Conservation (phyloP, 768 basidiomycete genomes). For the Leccinum variicolor region DNA sequence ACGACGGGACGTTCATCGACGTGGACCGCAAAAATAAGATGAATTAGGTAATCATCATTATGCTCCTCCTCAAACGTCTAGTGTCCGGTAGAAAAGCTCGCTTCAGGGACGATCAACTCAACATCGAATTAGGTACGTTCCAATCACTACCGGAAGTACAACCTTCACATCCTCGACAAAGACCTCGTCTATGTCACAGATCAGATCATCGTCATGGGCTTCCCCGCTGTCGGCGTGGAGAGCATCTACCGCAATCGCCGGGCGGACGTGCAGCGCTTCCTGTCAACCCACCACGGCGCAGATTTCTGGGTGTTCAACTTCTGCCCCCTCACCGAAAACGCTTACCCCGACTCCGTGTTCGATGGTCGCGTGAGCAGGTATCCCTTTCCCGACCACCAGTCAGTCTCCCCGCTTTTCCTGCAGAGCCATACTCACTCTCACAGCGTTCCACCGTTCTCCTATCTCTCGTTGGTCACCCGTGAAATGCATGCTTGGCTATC, state of each 20-base stretch:
- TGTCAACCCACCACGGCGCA: constrained; percentile 67
- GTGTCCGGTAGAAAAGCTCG: constrained; percentile 84
- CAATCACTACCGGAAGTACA: constrained; percentile 8
- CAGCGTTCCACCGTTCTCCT: constrained; percentile 74
- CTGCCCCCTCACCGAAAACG: constrained; percentile 78
- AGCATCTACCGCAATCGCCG: constrained; percentile 76
- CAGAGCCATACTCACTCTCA: background rate
- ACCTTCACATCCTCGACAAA: constrained; percentile 13
- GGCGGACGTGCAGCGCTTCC: constrained; percentile 71
- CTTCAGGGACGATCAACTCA: constrained; percentile 62
- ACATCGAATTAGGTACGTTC: constrained; percentile 67
- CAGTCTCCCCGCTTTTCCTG: constrained; percentile 52
- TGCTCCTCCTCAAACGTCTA: constrained; percentile 68
- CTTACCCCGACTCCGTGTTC: constrained; percentile 68
- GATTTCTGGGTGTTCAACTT: constrained; percentile 91
- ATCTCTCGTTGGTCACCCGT: constrained; percentile 67
- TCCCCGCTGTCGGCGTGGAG: constrained; percentile 77
- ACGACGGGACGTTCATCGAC: constrained; percentile 15
- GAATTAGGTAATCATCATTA: constrained; percentile 26
- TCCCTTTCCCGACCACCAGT: constrained; percentile 92
- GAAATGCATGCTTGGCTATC: constrained; percentile 75
- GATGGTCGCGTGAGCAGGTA: constrained; percentile 75
- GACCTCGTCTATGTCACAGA: constrained; percentile 73
- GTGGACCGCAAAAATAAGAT: background rate
- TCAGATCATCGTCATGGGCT: constrained; percentile 77